Percentiles rank a stretch among this genome's conserved stretches.
phyloP scores from a whole-genome alignment of 2,329 filamentous ascomycete genomes.

The Dactylellina drechsleri region DNA sequence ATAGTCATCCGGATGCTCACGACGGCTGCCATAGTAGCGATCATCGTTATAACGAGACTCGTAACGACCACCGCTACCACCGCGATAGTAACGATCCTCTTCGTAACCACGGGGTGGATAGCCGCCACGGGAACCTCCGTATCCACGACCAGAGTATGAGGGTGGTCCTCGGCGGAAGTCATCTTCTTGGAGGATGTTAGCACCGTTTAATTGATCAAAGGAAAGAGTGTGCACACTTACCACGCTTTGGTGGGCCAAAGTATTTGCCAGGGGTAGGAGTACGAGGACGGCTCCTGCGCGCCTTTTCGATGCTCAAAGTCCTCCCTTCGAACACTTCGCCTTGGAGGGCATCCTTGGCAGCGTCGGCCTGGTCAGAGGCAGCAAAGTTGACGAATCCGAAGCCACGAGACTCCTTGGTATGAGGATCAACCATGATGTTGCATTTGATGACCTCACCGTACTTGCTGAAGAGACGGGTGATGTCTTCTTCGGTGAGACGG shows the following conservation, averaged over 20 bases:
- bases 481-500: slow-evolving; percentile 85
- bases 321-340: slow-evolving; percentile 94
- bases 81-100: slow-evolving; percentile 64
- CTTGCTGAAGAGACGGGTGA: slow-evolving; percentile 96
- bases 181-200: slow-evolving; percentile 60
- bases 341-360: slow-evolving; percentile 94
- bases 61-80: slow-evolving; percentile 63
- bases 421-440: slow-evolving; percentile 99
- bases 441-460: slow-evolving; percentile 99
- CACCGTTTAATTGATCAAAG: slow-evolving; percentile 61
- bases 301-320: slow-evolving; percentile 98
- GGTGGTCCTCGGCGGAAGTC: slow-evolving; percentile 67
- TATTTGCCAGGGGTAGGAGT: slow-evolving; percentile 99
- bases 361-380: slow-evolving; percentile 91
- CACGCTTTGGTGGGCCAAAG: slow-evolving; percentile 97
- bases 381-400: slow-evolving; percentile 99
- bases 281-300: slow-evolving; percentile 89
- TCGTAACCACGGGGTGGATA: slow-evolving; percentile 63
- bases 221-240: slow-evolving; percentile 67
- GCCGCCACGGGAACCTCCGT: slow-evolving; percentile 64
- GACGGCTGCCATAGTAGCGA: slow-evolving; percentile 61
- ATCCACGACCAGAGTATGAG: slow-evolving; percentile 61
- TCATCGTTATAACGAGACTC: slow-evolving; percentile 70
- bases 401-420: slow-evolving; percentile 97
- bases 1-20: slow-evolving; percentile 47